Conservation (phyloP, 78 protist species). For the Anaeramoeba flamelloides region DNA sequence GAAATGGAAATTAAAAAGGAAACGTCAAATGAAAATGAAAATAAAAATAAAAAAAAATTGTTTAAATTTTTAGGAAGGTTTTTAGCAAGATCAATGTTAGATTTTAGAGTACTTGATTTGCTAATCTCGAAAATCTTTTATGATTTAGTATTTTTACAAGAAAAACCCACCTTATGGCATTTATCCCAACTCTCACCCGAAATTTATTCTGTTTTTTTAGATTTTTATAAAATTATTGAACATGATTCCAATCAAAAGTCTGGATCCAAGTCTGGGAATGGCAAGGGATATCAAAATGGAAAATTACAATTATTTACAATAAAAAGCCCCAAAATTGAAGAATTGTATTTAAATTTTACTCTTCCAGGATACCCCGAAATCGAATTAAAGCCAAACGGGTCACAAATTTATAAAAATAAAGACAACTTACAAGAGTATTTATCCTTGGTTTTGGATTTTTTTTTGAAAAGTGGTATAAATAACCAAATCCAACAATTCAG, state of each 20-base stretch:
- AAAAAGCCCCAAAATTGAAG: background rate
- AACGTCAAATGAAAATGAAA: too few relatives aligned
- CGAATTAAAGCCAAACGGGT: background rate
- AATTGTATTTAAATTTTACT: background rate
- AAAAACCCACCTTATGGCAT: background rate
- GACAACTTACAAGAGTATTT: background rate
- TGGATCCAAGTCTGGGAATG: too few relatives aligned
- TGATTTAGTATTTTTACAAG: background rate
- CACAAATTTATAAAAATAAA: background rate
- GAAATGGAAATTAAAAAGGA: too few relatives aligned
- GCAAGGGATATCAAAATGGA: background rate
- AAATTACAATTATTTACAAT: background rate
- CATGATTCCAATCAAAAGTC: too few relatives aligned
- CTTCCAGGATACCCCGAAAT: background rate
- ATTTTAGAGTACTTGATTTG: background rate
- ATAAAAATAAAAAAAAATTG: background rate
- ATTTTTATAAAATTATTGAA: too few relatives aligned
- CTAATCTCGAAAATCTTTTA: background rate
- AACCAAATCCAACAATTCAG: background rate
- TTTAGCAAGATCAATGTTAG: background rate
- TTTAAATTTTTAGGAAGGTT: background rate
- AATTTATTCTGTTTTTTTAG: background rate
- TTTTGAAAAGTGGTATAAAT: background rate
- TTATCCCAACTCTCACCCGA: background rate
- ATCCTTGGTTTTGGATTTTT: background rate